Conservation (phyloP, 495 filamentous ascomycete species). For the Annulohypoxylon nitens region DNA sequence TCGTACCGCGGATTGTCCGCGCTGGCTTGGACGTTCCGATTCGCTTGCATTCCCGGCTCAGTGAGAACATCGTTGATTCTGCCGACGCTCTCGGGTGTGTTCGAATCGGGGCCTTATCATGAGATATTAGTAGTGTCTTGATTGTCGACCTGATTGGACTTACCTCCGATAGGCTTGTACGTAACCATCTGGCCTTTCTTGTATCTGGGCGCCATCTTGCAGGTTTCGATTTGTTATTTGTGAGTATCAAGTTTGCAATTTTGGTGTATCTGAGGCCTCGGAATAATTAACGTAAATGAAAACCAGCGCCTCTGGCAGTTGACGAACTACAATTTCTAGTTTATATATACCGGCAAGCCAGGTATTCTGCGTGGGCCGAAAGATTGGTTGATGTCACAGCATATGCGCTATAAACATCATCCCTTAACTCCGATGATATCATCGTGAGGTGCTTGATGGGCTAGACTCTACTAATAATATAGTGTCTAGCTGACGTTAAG, state of each 20-base stretch:
- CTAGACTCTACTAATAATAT: not conserved
- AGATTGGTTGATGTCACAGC: slow-evolving; percentile 36
- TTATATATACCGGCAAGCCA: slow-evolving; percentile 22
- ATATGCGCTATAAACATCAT: slow-evolving; percentile 33
- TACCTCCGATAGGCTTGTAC: slow-evolving; percentile 55
- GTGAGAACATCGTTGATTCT: slow-evolving; percentile 53
- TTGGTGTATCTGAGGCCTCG: not conserved
- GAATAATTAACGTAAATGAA: not conserved
- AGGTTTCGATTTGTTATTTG: not conserved
- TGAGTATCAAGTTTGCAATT: not conserved
- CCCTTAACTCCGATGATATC: slow-evolving; percentile 32
- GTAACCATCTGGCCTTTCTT: slow-evolving; percentile 51
- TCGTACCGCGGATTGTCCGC: slow-evolving; percentile 55
- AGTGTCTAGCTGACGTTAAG: not conserved
- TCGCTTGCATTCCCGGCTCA: slow-evolving; percentile 53
- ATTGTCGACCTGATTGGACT: slow-evolving; percentile 4
- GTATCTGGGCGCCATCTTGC: slow-evolving; percentile 40
- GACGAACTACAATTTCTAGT: not conserved
- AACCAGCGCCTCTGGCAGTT: not conserved
- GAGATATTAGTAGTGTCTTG: slow-evolving; percentile 19
- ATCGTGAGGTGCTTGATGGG: slow-evolving; percentile 24
- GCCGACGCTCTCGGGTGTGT: slow-evolving; percentile 54
- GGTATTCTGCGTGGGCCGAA: slow-evolving; percentile 5
- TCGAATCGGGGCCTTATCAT: slow-evolving; percentile 53
- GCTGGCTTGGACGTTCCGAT: slow-evolving; percentile 56